These are phyloP conservation scores for Papiliotrema terrestris DNA, from an alignment of 1,284 basidiomycete genomes.

Conservation along the genomic window DNA sequence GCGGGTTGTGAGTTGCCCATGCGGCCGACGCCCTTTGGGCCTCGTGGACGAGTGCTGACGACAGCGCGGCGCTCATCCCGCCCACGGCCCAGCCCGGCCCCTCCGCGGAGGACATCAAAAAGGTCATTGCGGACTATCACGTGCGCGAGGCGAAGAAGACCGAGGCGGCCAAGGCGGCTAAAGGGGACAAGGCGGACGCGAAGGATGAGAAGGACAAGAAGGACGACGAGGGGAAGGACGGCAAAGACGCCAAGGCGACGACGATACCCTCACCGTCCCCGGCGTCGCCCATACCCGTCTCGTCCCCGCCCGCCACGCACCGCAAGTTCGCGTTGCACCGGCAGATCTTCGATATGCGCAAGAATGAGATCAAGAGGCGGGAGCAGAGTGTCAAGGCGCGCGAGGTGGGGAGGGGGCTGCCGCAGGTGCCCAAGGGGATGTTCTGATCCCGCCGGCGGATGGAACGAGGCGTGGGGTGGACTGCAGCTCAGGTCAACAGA, in stretches of 20 bases:
- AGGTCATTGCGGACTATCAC: conserved; percentile 44
- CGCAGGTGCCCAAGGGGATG: conserved; percentile 5
- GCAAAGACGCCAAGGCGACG: not conserved
- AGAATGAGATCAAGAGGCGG: conserved; percentile 30
- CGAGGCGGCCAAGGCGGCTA: conserved; percentile 12
- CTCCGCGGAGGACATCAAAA: conserved; percentile 44
- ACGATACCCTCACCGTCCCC: conserved; percentile 8
- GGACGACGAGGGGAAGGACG: conserved; percentile 10
- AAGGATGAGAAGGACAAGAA: conserved; percentile 17
- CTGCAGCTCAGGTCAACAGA: not conserved
- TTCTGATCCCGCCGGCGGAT: not conserved
- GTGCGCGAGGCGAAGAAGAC: conserved; percentile 34
- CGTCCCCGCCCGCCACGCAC: conserved; percentile 28
- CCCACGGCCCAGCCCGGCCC: conserved; percentile 25
- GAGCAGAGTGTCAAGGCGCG: conserved; percentile 43
- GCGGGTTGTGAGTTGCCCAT: too few species aligned
- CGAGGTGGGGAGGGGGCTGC: conserved; percentile 41
- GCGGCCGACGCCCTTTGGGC: too few species aligned
- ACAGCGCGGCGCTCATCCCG: conserved; percentile 37
- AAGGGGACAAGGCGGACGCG: conserved; percentile 14
- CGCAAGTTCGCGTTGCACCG: conserved; percentile 46
- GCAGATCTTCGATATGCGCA: conserved; percentile 43
- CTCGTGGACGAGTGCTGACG: conserved; percentile 14
- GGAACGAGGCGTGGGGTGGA: not conserved
- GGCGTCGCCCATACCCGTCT: conserved; percentile 9